These are phyloP conservation scores for Pyrenula aspistea DNA, from an alignment of 495 filamentous ascomycete species.

Conservation along the genomic window DNA sequence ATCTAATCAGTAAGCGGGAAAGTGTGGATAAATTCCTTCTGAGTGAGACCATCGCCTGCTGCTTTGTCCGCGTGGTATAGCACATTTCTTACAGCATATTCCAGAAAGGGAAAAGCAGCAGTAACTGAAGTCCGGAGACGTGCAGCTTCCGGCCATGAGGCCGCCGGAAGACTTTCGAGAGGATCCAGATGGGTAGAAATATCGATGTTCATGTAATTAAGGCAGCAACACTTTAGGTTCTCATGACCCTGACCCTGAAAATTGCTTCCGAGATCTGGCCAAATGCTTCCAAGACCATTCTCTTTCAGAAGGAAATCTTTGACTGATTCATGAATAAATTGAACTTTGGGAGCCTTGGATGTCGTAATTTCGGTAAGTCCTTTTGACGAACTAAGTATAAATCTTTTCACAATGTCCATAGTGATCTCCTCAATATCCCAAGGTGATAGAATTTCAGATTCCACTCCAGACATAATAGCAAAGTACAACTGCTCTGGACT, in stretches of 20 bases:
- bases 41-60: conserved; percentile 15
- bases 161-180: background rate
- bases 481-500: conserved; percentile 19
- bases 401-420: background rate
- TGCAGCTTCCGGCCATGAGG: conserved; percentile 1
- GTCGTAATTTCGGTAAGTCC: background rate
- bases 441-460: background rate
- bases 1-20: conserved; percentile 26
- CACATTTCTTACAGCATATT: conserved; percentile 13
- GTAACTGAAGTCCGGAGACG: background rate
- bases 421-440: background rate
- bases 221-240: conserved; percentile 10
- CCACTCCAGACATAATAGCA: conserved; percentile 12
- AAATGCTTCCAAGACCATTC: conserved; percentile 10
- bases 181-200: background rate
- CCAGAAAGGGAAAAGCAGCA: conserved; percentile 11
- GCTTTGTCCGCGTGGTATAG: conserved; percentile 32
- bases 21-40: conserved; percentile 21
- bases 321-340: conserved; percentile 33
- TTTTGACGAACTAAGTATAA: background rate
- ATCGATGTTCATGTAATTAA: conserved; percentile 6
- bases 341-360: conserved; percentile 11
- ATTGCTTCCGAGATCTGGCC: conserved; percentile 1
- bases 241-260: conserved; percentile 5
- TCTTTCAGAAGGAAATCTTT: conserved; percentile 20